Base-by-base conservation (phyloP, 495 filamentous ascomycete species). In the Neurospora sp. region DNA sequence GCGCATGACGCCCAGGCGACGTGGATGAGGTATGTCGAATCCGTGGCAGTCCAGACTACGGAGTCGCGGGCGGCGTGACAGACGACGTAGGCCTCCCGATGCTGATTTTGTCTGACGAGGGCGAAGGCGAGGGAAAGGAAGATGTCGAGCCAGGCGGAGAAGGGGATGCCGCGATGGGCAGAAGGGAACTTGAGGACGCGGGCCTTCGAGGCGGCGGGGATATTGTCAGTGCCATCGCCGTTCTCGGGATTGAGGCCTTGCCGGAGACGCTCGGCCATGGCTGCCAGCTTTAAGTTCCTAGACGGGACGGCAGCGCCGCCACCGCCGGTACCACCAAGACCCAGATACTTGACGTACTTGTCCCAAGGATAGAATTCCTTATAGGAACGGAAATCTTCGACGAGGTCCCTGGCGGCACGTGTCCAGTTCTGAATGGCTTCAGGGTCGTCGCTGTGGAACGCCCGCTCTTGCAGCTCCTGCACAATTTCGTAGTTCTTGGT, bases 1-100 rank as follows among this genome's bases (percentile, higher is more conserved):
- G 93, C 94, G 79, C 96, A 99, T 19, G 92, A 88, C 38, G 94
- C 90, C 89, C 92, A 95, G 69, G 91, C 91, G 10, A 94, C 83
- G 80, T 97, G 91, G 73, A 94, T 92, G 74, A 90, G 82, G 72
- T 93, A 92, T 71, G 89, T 89, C 70, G 86, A 86, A 17, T 88
- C 84, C 24, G 88, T 87, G 72, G 91, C 88, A 69, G 88, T 91
- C 86, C 93, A 99, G 69, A 97, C 88, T 74, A 90, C 92, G 15
- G 93, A 89, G 78, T 93, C 88, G 37, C 90, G 86, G 24, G 91
- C 92, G 17, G 90, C 87, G 48, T 91, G 87, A 73, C 96, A 90
- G 6, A 90, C 86, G 36, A 91, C 89, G 77, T 97, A 98, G 40
- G 93, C 89, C 70, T 92, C 90, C 34, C 88, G 85, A 73, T 81